Base-by-base conservation (phyloP, 768 basidiomycete genomes). In the Fomitopsis serialis region DNA sequence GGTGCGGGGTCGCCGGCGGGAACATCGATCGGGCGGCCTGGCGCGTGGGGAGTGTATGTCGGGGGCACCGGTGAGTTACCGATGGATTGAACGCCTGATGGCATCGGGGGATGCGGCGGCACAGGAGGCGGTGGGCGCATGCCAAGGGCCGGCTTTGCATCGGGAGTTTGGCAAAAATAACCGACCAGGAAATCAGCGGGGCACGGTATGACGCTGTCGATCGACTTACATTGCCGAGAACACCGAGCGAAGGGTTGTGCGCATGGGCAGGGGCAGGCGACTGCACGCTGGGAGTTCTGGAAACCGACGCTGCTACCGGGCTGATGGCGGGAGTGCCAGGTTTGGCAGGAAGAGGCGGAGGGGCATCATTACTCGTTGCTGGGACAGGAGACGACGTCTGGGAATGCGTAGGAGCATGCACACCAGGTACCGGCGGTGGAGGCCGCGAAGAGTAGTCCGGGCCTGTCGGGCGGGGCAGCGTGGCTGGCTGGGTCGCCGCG, bases 291-390 rank as follows among this genome's bases (percentile, higher is more conserved):
- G 55, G 47, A 37, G 58, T 54, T 56, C 47, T 54, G 52, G 62
- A 58, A 29, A 53, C 37, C 21, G 19, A 57, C 27, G 48, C 44
- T 21, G 22, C 32, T 15, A 46, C 25, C 11, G 50, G 50, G 43
- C 40, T 40, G 48, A 53, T 7, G 45, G 55, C 54, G 55, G 60
- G 53, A 42, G 46, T 42, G 55, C 58, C 59, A 50, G 73, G 73
- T 58, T 73, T 75, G 51, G 69, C 72, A 53, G 69, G 74, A 45
- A 71, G 63, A 54, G 68, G 68, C n/a, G 71, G 74, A 12, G 61
- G 73, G 61, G 65, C 71, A 47, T 57, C 58, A 35, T 13, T 22
- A 19, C 34, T 24, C 11, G 27, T 29, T 9, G 22, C 47, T n/a
- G 47, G 13, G 19, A 32, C 24, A 36, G 60, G 50, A 17, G 42